Evolutionary conservation across 2,329 filamentous ascomycete species (phyloP), one percentile per base, ranked within the genome.

Genomic region (Chaetomium strumarium): DNA sequence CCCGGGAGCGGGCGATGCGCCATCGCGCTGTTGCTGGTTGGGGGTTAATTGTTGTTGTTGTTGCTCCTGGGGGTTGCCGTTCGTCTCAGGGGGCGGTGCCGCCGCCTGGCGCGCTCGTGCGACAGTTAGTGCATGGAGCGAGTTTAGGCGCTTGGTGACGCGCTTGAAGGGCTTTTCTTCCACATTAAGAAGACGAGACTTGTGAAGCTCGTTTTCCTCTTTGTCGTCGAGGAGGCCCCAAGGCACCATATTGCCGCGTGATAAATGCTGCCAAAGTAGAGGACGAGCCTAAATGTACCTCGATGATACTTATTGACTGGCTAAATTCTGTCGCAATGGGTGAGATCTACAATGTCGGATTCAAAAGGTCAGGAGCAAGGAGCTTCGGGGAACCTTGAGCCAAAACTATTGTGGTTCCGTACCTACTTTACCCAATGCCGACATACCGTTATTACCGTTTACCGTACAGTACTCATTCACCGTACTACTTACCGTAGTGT

Each of bases 141-240:
- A 78, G 5, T 88, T 77, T 9, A 97, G 80, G 31, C 88, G 85
- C 70, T 90, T 90, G 19, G 88, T 88, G 55, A 96, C 83, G 55
- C 91, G 86, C 68, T 89, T 89, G 74, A 95, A 96, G 0, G 90
- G 90, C 53, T 90, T 90, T 66, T 95, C 89, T 74, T 97, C 92
- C 56, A 96, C 86, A 58, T 88, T 88, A 36, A 96, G 80, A 4
- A 96, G 85, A 39, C 92, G 88, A 30, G 80, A 80, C 65, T 91
- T 92, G 74, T 96, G 92, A 36, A 96, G 84, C 58, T 90, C 85
- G 68, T 90, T 85, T 72, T 90, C 86, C 59, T 90, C 86, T 58
- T 79, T 77, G 60, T 87, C 85, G 51, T 90, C 85, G 45, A 95
- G 75, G 44, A 91, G 74, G 41, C 79, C 76, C 75, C 85, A 90